Percentiles rank a stretch among this genome's conserved stretches.
Conservation (phyloP, 805 yeast genomes). For the Candida andamanensis region DNA sequence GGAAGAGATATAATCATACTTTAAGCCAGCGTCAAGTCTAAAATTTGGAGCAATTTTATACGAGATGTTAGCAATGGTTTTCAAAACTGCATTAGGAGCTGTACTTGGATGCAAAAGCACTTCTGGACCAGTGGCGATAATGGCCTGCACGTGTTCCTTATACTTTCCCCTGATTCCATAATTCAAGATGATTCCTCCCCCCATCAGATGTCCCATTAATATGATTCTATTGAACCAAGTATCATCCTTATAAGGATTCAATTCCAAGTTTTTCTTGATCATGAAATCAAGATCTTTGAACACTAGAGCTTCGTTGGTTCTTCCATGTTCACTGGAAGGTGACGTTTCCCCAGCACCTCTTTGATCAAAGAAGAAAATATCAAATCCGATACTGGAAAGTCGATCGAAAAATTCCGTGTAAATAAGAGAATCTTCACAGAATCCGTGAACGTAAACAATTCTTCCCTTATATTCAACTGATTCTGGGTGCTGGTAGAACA, state of each 20-base stretch:
- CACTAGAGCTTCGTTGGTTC: slow-evolving; percentile 50
- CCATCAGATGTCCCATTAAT: slow-evolving; percentile 74
- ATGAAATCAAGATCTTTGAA: slow-evolving; percentile 59
- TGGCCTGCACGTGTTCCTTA: slow-evolving; percentile 41
- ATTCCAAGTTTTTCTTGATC: slow-evolving; percentile 38
- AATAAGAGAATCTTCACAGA: slow-evolving; percentile 50
- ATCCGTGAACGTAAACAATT: slow-evolving; percentile 65
- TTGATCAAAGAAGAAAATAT: slow-evolving; percentile 65
- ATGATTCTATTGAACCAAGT: slow-evolving; percentile 46
- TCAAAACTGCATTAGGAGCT: slow-evolving; percentile 44
- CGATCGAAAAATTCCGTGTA: slow-evolving; percentile 52
- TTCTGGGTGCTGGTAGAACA: slow-evolving; percentile 36
- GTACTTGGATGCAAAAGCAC: slow-evolving; percentile 54
- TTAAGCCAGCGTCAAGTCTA: slow-evolving; percentile 51
- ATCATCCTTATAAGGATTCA: slow-evolving; percentile 16
- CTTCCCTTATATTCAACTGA: slow-evolving; percentile 42
- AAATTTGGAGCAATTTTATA: slow-evolving; percentile 41
- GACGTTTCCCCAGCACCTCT: slow-evolving; percentile 71
- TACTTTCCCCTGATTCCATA: slow-evolving; percentile 55
- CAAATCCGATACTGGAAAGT: slow-evolving; percentile 51
- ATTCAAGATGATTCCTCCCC: slow-evolving; percentile 67
- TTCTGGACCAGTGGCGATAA: slow-evolving; percentile 56
- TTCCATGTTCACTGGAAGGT: slow-evolving; percentile 48
- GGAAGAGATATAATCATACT: slow-evolving; percentile 49
- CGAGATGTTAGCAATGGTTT: slow-evolving; percentile 36